Evolutionary conservation across 2,329 filamentous ascomycete species (phyloP), one percentile per base, ranked within the genome.

Genomic region (Fusarium bactridioides): DNA sequence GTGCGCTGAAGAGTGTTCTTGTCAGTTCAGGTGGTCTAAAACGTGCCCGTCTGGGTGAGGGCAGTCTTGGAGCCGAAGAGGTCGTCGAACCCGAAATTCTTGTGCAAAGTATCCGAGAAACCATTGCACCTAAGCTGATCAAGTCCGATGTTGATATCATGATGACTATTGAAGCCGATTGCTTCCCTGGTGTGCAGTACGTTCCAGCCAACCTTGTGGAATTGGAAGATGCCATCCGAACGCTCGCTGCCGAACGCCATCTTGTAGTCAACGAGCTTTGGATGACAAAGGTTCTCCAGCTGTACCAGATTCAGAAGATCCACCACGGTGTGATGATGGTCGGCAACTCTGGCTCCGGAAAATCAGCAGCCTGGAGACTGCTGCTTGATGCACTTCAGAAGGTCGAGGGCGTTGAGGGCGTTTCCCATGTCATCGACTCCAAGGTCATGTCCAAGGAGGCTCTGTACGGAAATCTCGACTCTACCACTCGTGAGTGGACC

Each of bases 271-370:
- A 92, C 65, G 95, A 98, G 61, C 91, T 92, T 51, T 99, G 97
- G 97, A 94, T 98, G 90, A 96, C 94, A 64, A 99, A 99, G 84
- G 91, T 97, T 38, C 87, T 99, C 13, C 96, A 99, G 81, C 89
- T 99, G 5, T 98, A 97, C 81, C 96, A 99, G 81, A 99, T 99
- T 71, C 96, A 98, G 82, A 93, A 92, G 74, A 94, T 99, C 65
- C 96, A 99, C 79, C 96, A 99, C 76, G 96, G 96, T 92, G 96
- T 99, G 33, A 99, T 99, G 97, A 98, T 99, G 96, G 96, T 99
- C 15, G 96, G 96, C 71, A 94, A 94, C 79, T 98, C 97, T 35
- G 96, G 97, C n/a, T 93, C 95, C 50, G 97, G 97, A 79, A 99
- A 99, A 84, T 98, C 96, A 44, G 91, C 93, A 4, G 93, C 96